Evolutionary conservation across 768 basidiomycete species (phyloP).

Genomic region (Boletus pseudo-olivaceus): DNA sequence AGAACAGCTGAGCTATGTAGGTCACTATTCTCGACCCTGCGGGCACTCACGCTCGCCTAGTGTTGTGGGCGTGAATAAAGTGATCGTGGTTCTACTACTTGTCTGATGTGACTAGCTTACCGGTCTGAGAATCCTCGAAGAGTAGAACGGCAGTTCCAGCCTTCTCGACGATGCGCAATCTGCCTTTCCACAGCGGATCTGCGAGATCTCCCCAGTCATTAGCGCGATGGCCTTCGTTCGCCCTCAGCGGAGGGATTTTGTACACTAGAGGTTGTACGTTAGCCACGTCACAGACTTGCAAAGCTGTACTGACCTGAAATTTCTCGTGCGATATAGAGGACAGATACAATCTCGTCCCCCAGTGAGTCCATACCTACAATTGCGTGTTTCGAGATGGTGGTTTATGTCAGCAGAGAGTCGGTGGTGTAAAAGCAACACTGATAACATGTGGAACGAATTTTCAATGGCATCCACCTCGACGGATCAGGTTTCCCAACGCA

Average conservation of each 20-base stretch:
- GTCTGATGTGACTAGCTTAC: constrained; percentile 42
- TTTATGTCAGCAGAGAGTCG: constrained; percentile 25
- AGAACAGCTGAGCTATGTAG: constrained; percentile 3
- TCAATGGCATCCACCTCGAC: constrained; percentile 24
- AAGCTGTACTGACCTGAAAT: constrained; percentile 63
- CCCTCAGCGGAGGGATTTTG: constrained; percentile 84
- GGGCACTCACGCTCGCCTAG: constrained; percentile 63
- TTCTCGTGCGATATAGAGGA: constrained; percentile 87
- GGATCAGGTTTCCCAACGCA: constrained; percentile 1
- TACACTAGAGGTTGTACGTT: constrained; percentile 55
- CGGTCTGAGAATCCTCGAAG: constrained; percentile 78
- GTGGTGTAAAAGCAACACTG: no score
- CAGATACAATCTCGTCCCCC: constrained; percentile 83
- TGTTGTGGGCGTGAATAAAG: background rate
- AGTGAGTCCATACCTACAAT: constrained; percentile 45
- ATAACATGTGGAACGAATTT: background rate
- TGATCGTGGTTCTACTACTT: constrained; percentile 2
- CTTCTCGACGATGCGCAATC: constrained; percentile 81
- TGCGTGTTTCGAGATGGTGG: background rate
- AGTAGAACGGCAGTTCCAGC: constrained; percentile 62
- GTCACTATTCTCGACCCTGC: constrained; percentile 6
- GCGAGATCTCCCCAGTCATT: constrained; percentile 90
- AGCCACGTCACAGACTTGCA: constrained; percentile 14
- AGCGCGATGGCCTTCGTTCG: constrained; percentile 87
- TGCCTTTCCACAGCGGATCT: constrained; percentile 86